These are phyloP conservation scores for Quercus suber DNA, from an alignment of 306 rosid species.

Conservation along the genomic window DNA sequence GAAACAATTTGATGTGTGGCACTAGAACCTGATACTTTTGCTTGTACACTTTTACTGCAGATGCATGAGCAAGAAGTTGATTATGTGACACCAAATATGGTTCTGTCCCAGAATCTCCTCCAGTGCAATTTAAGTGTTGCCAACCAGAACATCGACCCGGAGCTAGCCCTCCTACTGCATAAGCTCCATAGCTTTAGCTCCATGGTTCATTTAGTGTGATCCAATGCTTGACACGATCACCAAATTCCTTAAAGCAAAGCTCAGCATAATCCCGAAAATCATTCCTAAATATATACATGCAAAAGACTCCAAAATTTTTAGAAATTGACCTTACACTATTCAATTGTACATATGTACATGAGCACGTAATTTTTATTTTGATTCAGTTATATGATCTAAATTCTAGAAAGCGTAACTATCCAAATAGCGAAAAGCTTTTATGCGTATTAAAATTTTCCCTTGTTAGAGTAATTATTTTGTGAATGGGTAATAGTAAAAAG, in stretches of 20 bases:
- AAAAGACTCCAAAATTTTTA: too few relatives aligned
- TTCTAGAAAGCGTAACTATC: too few relatives aligned
- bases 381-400: too few relatives aligned
- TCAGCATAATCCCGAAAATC: constrained; percentile 31
- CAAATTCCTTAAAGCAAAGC: constrained; percentile 17
- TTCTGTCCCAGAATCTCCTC: constrained; percentile 52
- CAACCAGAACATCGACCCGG: background rate
- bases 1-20: too few relatives aligned
- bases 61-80: constrained; percentile 47
- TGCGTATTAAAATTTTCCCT: too few relatives aligned
- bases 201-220: constrained; percentile 43
- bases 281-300: background rate
- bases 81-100: constrained; percentile 54
- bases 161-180: constrained; percentile 19
- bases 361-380: too few relatives aligned
- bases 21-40: too few relatives aligned
- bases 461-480: too few relatives aligned
- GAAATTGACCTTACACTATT: too few relatives aligned
- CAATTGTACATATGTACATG: too few relatives aligned
- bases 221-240: constrained; percentile 35
- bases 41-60: background rate
- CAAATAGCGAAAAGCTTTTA: too few relatives aligned
- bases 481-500: too few relatives aligned
- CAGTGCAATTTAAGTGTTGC: background rate
- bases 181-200: constrained; percentile 17